Base-by-base conservation (phyloP, 164 flowering plant species). In the Pachysandra terminalis region DNA sequence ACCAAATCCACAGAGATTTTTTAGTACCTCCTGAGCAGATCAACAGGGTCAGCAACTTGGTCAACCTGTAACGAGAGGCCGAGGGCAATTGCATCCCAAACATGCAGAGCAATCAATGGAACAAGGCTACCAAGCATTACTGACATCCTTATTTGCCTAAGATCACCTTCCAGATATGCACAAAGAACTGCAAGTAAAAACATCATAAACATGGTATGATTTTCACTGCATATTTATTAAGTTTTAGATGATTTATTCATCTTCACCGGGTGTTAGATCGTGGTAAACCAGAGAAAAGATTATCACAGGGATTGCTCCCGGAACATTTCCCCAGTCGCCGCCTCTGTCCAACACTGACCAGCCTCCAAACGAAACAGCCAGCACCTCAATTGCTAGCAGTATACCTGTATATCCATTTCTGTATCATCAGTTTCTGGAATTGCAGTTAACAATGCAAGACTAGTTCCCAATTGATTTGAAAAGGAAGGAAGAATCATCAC, bases 251-350 rank as follows among this genome's bases (percentile, higher is more conserved):
- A 63, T 16, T 17, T 35, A 26, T n/a, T 19, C 2, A 51, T 55
- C 35, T 59, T 70, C 69, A 90, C 91, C 88, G 2, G 93, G 93
- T 65, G 83, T 76, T 27, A 87, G 57, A 68, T 90, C 96, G 71
- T 85, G 93, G 76, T 85, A 90, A 48, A 87, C 91, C 71, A 90
- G 80, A 48, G 93, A 69, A 71, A 88, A 90, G 26, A 90, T 84
- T 51, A 90, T 82, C 61, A 85, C 91, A 45, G 96, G 93, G 56
- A 90, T 62, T 25, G 86, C 79, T 26, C 74, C 67, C 8, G 93
- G 90, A 70, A 84, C 83, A 77, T 80, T 83, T 19, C 68, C 82
- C 93, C 93, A 88, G 70, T 84, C 75, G 24, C 85, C 78, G 6
- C 68, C 61, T 59, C 74, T 80, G 22, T 66, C 84, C 21, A 80